A percentile compares a stretch with the other conserved stretches of the same genome.
phyloP scores from a whole-genome alignment of 495 filamentous ascomycete species.

The Aspergillus panamensis region DNA sequence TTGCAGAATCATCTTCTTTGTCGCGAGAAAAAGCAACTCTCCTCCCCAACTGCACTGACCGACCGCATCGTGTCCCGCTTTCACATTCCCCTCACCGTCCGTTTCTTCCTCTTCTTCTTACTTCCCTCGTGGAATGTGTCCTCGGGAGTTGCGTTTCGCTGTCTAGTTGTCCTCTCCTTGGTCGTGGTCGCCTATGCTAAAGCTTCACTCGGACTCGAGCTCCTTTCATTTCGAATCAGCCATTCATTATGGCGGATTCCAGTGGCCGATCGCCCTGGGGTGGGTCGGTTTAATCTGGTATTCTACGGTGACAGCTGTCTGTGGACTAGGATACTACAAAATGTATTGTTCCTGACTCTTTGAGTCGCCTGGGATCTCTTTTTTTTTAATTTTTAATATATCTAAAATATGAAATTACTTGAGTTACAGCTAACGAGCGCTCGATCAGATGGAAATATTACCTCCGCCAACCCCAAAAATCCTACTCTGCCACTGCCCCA shows the following conservation, averaged over 20 bases:
- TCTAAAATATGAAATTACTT: neutral
- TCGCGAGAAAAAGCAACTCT: neutral
- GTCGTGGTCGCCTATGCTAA: constrained; percentile 35
- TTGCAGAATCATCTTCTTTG: neutral
- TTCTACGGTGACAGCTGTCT: constrained; percentile 50
- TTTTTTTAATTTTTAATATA: constrained; percentile 10
- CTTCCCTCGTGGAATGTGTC: neutral
- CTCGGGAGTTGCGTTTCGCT: constrained; percentile 30
- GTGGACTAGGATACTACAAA: constrained; percentile 55
- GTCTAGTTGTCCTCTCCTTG: constrained; percentile 24
- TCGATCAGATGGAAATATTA: constrained; percentile 45
- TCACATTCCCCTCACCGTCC: neutral
- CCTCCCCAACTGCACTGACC: neutral
- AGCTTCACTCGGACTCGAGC: constrained; percentile 26
- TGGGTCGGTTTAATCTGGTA: constrained; percentile 60
- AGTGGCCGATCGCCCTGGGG: constrained; percentile 36
- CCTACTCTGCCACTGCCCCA: constrained; percentile 27
- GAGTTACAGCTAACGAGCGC: constrained; percentile 17
- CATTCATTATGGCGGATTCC: constrained; percentile 35
- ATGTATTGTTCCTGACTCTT: constrained; percentile 44
- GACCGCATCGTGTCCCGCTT: neutral
- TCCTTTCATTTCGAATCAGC: constrained; percentile 26
- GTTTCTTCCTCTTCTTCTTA: neutral
- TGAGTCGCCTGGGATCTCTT: neutral
- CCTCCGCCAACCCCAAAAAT: constrained; percentile 34